Conservation (phyloP, 352 stramenopile genomes). For the Phytophthora podocarpi region DNA sequence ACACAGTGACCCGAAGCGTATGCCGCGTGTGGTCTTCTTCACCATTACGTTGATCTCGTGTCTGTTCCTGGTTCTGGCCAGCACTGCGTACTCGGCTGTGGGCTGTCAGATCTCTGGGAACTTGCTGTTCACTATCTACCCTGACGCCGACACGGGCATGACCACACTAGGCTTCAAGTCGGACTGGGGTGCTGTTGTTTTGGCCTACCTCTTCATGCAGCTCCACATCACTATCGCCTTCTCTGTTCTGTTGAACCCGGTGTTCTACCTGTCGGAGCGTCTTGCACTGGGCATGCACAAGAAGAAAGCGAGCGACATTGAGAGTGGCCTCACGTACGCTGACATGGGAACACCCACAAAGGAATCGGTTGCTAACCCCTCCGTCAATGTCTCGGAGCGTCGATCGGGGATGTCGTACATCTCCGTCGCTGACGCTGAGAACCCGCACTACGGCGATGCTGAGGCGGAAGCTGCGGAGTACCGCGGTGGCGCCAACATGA, state of each 20-base stretch:
- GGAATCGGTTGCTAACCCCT: conserved; percentile 25
- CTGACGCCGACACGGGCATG: conserved; percentile 21
- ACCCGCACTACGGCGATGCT: conserved; percentile 17
- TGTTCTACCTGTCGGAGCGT: conserved; percentile 50
- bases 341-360: conserved; percentile 27
- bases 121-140: conserved; percentile 58
- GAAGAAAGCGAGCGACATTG: conserved; percentile 37
- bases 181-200: conserved; percentile 43
- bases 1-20: conserved; percentile 52
- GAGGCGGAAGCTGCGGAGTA: conserved; percentile 39
- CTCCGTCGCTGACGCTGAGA: conserved; percentile 46
- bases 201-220: conserved; percentile 64
- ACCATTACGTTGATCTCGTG: conserved; percentile 48
- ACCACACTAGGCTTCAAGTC: conserved; percentile 45
- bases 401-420: conserved; percentile 37
- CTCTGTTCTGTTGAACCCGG: conserved; percentile 55
- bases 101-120: conserved; percentile 65
- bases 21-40: conserved; percentile 50
- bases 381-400: conserved; percentile 31
- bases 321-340: conserved; percentile 30
- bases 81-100: conserved; percentile 43
- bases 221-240: conserved; percentile 63
- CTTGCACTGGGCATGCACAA: conserved; percentile 58
- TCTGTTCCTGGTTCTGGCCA: conserved; percentile 49
- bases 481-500: conserved; percentile 34